phyloP scores from a whole-genome alignment of 768 basidiomycete genomes.

The Auriscalpium vulgare region DNA sequence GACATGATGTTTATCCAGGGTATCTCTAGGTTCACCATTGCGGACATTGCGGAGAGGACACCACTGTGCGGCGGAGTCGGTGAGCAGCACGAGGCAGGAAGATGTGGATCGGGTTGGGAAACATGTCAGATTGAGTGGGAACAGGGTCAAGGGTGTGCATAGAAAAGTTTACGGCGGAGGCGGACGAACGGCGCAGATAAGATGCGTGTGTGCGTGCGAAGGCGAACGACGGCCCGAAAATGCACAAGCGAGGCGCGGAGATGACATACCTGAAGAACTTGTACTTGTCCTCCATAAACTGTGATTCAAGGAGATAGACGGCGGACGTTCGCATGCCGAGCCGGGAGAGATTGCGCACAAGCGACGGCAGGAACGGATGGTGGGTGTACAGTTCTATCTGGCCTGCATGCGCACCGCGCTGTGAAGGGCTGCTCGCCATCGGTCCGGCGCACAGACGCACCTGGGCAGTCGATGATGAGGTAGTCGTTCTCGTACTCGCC shows the following conservation, averaged over 20 bases:
- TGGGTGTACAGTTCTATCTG: conserved; percentile 99
- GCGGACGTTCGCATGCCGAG: conserved; percentile 84
- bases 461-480: conserved; percentile 86
- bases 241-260: not conserved
- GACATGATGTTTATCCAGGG: conserved; percentile 98
- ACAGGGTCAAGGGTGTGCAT: too few relatives aligned
- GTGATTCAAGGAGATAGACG: conserved; percentile 90
- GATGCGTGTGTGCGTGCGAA: not conserved
- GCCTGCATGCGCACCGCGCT: conserved; percentile 36
- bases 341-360: conserved; percentile 67
- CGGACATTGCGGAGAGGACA: conserved; percentile 95
- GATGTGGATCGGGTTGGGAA: conserved; percentile 7
- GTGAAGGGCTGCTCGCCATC: not conserved
- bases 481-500: conserved; percentile 96
- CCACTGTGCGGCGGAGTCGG: conserved; percentile 43
- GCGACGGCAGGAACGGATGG: conserved; percentile 89
- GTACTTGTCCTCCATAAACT: conserved; percentile 99
- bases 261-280: conserved; percentile 83
- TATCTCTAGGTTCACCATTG: conserved; percentile 96
- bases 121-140: not conserved
- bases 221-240: conserved; percentile 2
- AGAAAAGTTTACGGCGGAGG: not conserved
- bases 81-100: conserved; percentile 10
- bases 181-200: not conserved
- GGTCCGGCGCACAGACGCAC: conserved; percentile 29